phyloP scores from a whole-genome alignment of 352 stramenopile species.

The Phytophthora foliorum region DNA sequence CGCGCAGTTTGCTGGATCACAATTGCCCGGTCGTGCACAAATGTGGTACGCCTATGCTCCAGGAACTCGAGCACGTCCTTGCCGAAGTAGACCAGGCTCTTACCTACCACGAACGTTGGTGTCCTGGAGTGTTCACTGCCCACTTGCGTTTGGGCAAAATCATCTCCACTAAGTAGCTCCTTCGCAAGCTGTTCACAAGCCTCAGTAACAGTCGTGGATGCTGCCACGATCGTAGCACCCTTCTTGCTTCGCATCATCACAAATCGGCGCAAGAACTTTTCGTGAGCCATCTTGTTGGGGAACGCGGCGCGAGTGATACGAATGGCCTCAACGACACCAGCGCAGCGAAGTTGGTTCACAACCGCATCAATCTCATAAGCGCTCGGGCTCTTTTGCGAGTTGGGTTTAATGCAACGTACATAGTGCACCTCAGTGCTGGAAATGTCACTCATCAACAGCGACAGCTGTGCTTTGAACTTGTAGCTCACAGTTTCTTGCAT shows the following conservation, averaged over 20 bases:
- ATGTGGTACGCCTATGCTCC: conserved; percentile 79
- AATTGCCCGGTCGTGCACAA: conserved; percentile 75
- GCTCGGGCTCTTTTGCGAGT: conserved; percentile 77
- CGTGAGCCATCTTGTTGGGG: conserved; percentile 95
- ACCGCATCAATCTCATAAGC: conserved; percentile 90
- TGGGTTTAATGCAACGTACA: conserved; percentile 94
- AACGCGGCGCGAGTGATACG: conserved; percentile 91
- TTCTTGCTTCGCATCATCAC: conserved; percentile 72
- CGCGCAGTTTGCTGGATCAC: conserved; percentile 68
- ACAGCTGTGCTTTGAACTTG: conserved; percentile 92
- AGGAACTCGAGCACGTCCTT: conserved; percentile 94
- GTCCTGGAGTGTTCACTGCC: conserved; percentile 48
- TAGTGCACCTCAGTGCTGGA: conserved; percentile 89
- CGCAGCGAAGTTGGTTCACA: conserved; percentile 90
- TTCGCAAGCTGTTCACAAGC: conserved; percentile 72
- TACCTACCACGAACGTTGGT: conserved; percentile 78
- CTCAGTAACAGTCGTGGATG: conserved; percentile 61
- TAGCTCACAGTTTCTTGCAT: conserved; percentile 92
- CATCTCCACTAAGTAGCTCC: conserved; percentile 51
- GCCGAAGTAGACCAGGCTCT: conserved; percentile 95
- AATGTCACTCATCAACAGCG: conserved; percentile 89
- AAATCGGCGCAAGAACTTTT: conserved; percentile 88
- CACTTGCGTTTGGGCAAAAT: conserved; percentile 51
- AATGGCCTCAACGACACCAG: conserved; percentile 92
- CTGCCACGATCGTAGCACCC: conserved; percentile 19